Conservation (phyloP, 495 filamentous ascomycete species). For the Evernia prunastri region DNA sequence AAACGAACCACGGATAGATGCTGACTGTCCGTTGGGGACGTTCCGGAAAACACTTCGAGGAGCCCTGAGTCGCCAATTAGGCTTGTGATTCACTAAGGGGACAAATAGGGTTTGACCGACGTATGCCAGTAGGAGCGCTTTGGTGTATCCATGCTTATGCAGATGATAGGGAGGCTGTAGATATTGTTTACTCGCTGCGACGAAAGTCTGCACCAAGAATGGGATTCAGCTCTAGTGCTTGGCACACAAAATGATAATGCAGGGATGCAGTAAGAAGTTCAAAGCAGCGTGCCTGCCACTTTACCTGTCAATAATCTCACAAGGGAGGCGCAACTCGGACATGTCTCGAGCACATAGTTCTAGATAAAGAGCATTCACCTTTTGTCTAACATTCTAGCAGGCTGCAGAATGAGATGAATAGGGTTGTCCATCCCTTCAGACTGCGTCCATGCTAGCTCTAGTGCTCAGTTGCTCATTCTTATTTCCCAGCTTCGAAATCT, state of each 20-base stretch:
- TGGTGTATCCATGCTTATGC: conserved; percentile 6
- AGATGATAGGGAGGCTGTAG: neutral
- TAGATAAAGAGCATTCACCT: neutral
- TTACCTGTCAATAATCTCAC: neutral
- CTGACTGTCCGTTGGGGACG: neutral
- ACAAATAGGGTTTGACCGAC: neutral
- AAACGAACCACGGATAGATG: neutral
- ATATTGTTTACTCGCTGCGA: neutral
- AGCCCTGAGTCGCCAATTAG: conserved; percentile 2
- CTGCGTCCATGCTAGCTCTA: conserved; percentile 79
- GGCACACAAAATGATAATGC: neutral
- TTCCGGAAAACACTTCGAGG: conserved; percentile 4
- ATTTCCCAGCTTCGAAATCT: conserved; percentile 95
- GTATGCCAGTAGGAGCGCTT: conserved; percentile 5
- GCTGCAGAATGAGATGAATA: neutral
- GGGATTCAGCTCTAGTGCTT: neutral
- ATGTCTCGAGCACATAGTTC: neutral
- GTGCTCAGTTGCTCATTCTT: conserved; percentile 96
- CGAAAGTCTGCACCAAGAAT: conserved; percentile 7
- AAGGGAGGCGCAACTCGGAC: neutral
- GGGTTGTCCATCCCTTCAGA: conserved; percentile 42
- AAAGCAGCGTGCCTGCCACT: neutral
- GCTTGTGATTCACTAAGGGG: neutral
- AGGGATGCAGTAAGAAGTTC: neutral
- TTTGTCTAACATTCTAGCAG: neutral